phyloP scores from a whole-genome alignment of 2,329 filamentous ascomycete genomes.

The Plenodomus biglobosus region DNA sequence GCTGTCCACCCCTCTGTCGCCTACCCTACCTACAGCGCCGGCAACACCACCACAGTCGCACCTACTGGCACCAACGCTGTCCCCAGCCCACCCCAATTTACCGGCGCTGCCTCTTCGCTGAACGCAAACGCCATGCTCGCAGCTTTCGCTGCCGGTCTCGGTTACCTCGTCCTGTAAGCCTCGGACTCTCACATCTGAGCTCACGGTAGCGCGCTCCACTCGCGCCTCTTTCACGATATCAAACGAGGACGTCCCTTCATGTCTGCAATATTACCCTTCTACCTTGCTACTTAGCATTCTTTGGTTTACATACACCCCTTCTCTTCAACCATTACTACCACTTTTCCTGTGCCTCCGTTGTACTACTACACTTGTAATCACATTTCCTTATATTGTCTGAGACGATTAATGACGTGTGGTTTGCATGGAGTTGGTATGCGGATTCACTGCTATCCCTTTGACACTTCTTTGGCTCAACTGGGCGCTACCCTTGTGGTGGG shows the following conservation, averaged over 20 bases:
- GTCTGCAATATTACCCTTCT: conserved; percentile 10
- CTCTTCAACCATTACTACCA: conserved; percentile 13
- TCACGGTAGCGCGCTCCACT: conserved; percentile 12
- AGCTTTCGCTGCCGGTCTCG: conserved; percentile 34
- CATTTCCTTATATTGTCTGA: conserved; percentile 26
- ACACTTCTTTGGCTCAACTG: not conserved
- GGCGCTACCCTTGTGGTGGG: conserved; percentile 5
- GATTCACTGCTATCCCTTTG: conserved; percentile 2
- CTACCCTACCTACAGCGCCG: conserved; percentile 17
- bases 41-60: conserved; percentile 25
- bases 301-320: conserved; percentile 5
- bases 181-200: conserved; percentile 14
- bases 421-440: conserved; percentile 6
- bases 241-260: conserved; percentile 24
- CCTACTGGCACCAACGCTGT: conserved; percentile 18
- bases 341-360: conserved; percentile 17
- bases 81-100: conserved; percentile 26
- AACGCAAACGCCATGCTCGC: conserved; percentile 36
- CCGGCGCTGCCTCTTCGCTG: conserved; percentile 38
- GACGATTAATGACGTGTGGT: conserved; percentile 31
- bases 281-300: conserved; percentile 12
- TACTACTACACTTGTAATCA: conserved; percentile 27
- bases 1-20: conserved; percentile 20
- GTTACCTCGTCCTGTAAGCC: conserved; percentile 41
- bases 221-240: conserved; percentile 16